A percentile compares a stretch with the other conserved stretches of the same genome.
These are phyloP conservation scores for Aspergillus sp. DNA, from an alignment of 2,329 filamentous ascomycete species.

Conservation along the genomic window DNA sequence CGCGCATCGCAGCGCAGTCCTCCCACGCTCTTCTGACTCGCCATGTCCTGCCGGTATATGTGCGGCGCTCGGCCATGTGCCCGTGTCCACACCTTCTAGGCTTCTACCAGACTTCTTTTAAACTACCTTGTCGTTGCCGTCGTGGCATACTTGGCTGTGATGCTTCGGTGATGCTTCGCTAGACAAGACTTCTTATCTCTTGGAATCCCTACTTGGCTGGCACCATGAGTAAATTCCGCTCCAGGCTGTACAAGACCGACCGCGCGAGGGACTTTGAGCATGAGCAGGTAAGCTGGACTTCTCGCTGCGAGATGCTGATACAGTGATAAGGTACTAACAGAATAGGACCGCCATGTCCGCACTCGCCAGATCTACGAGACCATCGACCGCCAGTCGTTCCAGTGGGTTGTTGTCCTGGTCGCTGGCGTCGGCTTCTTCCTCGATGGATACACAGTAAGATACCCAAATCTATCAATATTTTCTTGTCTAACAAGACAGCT, in stretches of 20 bases:
- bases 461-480: too few species aligned
- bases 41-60: too few species aligned
- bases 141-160: slow-evolving; percentile 5
- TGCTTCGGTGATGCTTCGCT: not conserved
- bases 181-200: slow-evolving; percentile 3
- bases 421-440: slow-evolving; percentile 53
- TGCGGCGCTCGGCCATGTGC: too few species aligned
- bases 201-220: not conserved
- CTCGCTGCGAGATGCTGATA: not conserved
- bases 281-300: slow-evolving; percentile 33
- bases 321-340: not conserved
- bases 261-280: slow-evolving; percentile 46
- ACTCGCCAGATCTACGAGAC: slow-evolving; percentile 47
- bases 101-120: not conserved
- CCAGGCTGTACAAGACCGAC: slow-evolving; percentile 44
- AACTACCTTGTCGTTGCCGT: not conserved
- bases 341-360: slow-evolving; percentile 43
- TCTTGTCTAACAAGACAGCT: slow-evolving; percentile 26
- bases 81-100: not conserved
- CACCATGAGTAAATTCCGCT: slow-evolving; percentile 36
- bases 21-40: too few species aligned
- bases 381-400: slow-evolving; percentile 44
- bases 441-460: slow-evolving; percentile 45
- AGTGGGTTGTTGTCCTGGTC: slow-evolving; percentile 47
- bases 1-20: too few species aligned